These are phyloP conservation scores for Zoysia pacifica DNA, from an alignment of 176 grass and related monocot genomes.

Conservation along the genomic window DNA sequence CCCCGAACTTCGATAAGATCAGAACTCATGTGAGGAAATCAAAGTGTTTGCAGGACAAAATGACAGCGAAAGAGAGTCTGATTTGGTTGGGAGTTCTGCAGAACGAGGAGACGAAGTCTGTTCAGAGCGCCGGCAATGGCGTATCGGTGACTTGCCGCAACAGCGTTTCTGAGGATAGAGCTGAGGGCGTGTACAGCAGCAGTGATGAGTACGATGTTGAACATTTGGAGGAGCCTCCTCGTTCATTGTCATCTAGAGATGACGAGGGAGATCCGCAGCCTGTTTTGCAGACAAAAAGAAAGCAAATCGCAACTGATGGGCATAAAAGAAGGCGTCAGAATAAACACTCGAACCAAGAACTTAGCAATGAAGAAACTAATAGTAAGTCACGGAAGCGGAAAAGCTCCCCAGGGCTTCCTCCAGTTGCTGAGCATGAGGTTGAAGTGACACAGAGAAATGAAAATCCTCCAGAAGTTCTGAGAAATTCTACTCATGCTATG, in stretches of 20 bases:
- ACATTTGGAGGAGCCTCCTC: conserved; percentile 45
- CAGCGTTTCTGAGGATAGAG: conserved; percentile 41
- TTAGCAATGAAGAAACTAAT: not conserved
- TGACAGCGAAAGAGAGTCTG: conserved; percentile 73
- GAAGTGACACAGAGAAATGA: conserved; percentile 40
- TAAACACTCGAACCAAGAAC: conserved; percentile 9
- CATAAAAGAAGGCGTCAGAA: not conserved
- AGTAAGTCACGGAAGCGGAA: conserved; percentile 19
- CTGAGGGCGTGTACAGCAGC: conserved; percentile 54
- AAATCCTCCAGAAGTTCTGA: conserved; percentile 18
- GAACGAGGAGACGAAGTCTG: conserved; percentile 52
- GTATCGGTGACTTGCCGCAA: conserved; percentile 36
- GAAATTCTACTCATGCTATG: conserved; percentile 37
- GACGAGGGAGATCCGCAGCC: conserved; percentile 28
- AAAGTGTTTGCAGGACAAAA: conserved; percentile 66
- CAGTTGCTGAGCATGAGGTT: conserved; percentile 35
- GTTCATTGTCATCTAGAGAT: conserved; percentile 59
- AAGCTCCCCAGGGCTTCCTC: not conserved
- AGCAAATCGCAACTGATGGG: conserved; percentile 1
- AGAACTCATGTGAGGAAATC: conserved; percentile 46
- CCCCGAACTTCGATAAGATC: conserved; percentile 56
- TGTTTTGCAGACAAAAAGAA: conserved; percentile 36
- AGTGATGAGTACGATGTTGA: conserved; percentile 74
- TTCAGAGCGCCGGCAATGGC: conserved; percentile 37
- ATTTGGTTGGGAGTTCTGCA: conserved; percentile 81